Percentiles rank a stretch among this genome's conserved stretches.
Conservation (phyloP, 345 rosid genomes). For the Citrus reticulata region DNA sequence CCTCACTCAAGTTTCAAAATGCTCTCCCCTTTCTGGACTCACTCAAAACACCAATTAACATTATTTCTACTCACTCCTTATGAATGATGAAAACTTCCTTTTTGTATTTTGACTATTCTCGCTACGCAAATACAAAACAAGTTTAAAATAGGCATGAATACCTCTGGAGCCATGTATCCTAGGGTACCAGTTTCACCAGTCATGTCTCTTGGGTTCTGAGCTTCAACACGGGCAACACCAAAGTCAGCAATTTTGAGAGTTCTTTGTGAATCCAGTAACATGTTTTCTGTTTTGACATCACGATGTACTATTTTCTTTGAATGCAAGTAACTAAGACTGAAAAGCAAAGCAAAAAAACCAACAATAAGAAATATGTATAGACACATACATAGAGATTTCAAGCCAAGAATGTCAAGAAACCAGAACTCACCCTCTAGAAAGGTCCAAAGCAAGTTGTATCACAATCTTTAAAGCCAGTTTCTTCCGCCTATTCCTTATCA, state of each 20-base stretch:
- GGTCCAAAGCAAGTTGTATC: slow-evolving; percentile 83
- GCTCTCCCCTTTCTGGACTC: not conserved
- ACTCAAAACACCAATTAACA: not conserved
- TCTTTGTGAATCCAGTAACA: slow-evolving; percentile 64
- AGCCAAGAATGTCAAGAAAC: not conserved
- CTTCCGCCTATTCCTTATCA: slow-evolving; percentile 64
- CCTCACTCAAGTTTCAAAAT: not conserved
- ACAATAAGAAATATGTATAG: not conserved
- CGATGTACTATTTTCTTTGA: slow-evolving; percentile 90
- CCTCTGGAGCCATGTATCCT: slow-evolving; percentile 99
- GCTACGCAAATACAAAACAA: not conserved
- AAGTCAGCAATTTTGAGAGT: slow-evolving; percentile 90
- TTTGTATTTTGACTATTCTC: not conserved
- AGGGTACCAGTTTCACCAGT: slow-evolving; percentile 97
- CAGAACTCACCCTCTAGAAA: slow-evolving; percentile 70
- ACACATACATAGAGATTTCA: not conserved
- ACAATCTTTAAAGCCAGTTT: slow-evolving; percentile 76
- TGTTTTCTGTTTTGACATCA: slow-evolving; percentile 91
- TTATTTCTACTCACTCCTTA: not conserved
- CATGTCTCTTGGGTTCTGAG: slow-evolving; percentile 91
- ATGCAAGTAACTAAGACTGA: slow-evolving; percentile 89
- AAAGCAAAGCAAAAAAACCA: slow-evolving; percentile 4
- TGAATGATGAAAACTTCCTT: not conserved
- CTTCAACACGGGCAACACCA: slow-evolving; percentile 98
- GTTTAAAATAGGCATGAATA: slow-evolving; percentile 19